Evolutionary conservation across 768 basidiomycete genomes (phyloP), one percentile per base, ranked within the genome.

Genomic region (Collybia mongolica): DNA sequence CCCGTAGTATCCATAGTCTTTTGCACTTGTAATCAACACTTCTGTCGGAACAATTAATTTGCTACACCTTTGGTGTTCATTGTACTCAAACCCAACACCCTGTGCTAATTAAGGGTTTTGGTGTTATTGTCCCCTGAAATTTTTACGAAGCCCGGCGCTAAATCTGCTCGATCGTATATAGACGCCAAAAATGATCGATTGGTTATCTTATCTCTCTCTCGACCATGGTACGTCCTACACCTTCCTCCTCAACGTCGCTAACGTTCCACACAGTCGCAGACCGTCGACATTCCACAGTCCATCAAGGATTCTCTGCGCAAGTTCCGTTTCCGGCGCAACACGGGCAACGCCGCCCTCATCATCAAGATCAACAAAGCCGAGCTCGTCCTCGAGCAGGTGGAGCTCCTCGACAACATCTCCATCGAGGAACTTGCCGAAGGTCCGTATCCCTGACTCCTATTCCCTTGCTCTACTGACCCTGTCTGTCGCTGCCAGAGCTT

Each of bases 361-460:
- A 84, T 95, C 68, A 95, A 94, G 82, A 91, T 95, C 70, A 87
- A 94, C 77, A 94, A 90, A 74, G 67, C 75, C 36, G 75, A 84
- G 59, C 78, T 95, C 51, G 62, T 83, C 56, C 88, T 97, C 86
- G 86, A 88, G 63, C 86, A 91, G 60, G 88, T 84, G 26, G 90
- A 93, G 48, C 82, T 86, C 62, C 85, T 90, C 56, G 84, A 88
- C 60, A 70, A 82, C 52, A 85, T 90, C 52, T 77, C 76, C 48
- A 82, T 93, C 50, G 88, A 89, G 58, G 91, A 95, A 14, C 82
- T 98, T 32, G 89, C 82, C n/a, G 86, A 93, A 70, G 93, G 93
- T 91, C 56, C 51, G 54, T 40, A n/a, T 32, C n/a, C 40, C n/a
- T 14, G 32, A 22, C 22, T n/a, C 44, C 18, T 28, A 9, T 8